Evolutionary conservation across 192 early-diverging fungal genomes (phyloP), one percentile per base, ranked within the genome.

Genomic region (Coemansia sp.): DNA sequence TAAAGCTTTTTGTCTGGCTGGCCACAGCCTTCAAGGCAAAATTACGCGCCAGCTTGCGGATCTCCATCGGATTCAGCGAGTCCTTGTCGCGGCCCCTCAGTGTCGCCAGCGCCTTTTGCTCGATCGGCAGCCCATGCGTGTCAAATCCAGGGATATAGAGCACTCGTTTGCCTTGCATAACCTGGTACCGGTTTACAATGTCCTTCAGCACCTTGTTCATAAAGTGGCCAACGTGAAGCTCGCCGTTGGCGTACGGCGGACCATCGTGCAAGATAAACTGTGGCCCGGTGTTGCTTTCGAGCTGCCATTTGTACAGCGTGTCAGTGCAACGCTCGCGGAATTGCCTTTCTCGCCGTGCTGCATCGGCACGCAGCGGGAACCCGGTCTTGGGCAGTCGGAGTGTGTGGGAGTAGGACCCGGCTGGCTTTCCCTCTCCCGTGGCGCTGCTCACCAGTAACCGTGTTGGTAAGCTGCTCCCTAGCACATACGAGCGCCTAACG

Each of bases 151-250:
- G 91, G 4, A 87, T 84, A 61, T 88, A 93, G 73, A 82, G 73
- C 5, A 93, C 90, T 65, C 85, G 88, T 35, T 84, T 83, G 34
- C 91, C 91, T 37, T 83, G 82, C 65, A 91, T 84, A 2, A 91
- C 81, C 50, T 88, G 85, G 69, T 91, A 87, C 21, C 91, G 85
- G 66, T 90, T 88, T 39, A 90, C 75, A 26, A 93, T 88, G 50
- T 93, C 91, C 72, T 93, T 93, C 21, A 92, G 82, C 43, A 93
- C 83, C 76, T 91, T 91, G 82, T 93, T 93, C 76, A 93, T 83
- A 35, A 90, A 90, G 56, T 93, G 91, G 3, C 86, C 88, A 53
- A 86, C 84, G 69, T 93, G 89, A 20, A 91, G 72, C 52, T 83
- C 82, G 26, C 90, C 91, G 68, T 93, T 91, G 37, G 90, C 91